Percentiles rank a stretch among this genome's conserved stretches.
Evolutionary conservation across 306 rosid genomes (phyloP).

Genomic region (Vigna angularis): DNA sequence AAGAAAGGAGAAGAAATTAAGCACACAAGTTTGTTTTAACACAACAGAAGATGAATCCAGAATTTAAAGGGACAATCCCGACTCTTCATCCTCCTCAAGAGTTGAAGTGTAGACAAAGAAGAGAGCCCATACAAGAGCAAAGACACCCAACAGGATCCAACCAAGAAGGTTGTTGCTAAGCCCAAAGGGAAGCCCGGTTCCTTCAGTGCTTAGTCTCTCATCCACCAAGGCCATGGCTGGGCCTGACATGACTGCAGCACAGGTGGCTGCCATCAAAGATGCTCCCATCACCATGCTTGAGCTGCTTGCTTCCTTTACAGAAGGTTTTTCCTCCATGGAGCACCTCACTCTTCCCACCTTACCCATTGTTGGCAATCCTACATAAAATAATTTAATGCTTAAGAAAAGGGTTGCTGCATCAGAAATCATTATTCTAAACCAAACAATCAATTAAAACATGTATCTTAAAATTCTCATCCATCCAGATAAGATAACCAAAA

Average conservation of each 20-base stretch:
- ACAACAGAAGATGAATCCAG: constrained; percentile 38
- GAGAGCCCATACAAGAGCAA: constrained; percentile 77
- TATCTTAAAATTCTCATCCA: not conserved
- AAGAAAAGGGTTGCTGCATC: constrained; percentile 1
- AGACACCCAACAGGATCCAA: constrained; percentile 82
- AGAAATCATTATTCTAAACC: not conserved
- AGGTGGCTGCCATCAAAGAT: constrained; percentile 66
- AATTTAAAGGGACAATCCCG: constrained; percentile 81
- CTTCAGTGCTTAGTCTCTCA: constrained; percentile 93
- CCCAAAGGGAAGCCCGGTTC: constrained; percentile 97
- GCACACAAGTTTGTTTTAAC: constrained; percentile 42
- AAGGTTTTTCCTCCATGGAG: constrained; percentile 64
- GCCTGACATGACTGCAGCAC: constrained; percentile 70
- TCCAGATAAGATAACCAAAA: not conserved
- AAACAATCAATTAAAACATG: not conserved
- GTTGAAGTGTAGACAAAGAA: constrained; percentile 62
- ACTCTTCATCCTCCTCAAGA: constrained; percentile 96
- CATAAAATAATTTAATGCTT: not conserved
- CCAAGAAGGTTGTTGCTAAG: constrained; percentile 92
- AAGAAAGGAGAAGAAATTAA: constrained; percentile 32
- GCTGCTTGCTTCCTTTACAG: constrained; percentile 40
- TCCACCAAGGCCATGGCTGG: constrained; percentile 96
- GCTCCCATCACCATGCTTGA: constrained; percentile 69
- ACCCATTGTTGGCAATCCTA: constrained; percentile 69
- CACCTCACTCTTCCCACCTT: constrained; percentile 83